These are phyloP conservation scores for Aspergillus quadricinctus DNA, from an alignment of 2,329 filamentous ascomycete species.

Conservation along the genomic window DNA sequence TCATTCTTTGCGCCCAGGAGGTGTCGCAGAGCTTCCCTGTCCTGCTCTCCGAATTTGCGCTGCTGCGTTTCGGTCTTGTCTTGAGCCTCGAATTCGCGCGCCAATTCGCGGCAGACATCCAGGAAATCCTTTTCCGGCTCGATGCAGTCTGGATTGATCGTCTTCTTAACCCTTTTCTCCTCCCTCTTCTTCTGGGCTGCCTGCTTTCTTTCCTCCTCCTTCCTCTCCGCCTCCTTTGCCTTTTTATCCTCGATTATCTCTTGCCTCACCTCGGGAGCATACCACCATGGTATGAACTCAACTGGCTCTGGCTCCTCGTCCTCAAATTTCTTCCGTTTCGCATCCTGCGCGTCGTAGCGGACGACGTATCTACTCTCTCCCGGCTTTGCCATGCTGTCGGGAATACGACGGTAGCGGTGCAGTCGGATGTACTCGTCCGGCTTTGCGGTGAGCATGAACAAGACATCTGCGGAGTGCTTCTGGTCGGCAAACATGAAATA, in stretches of 20 bases:
- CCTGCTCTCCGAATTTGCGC: neutral
- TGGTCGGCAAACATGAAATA: neutral
- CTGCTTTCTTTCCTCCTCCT: conserved; percentile 2
- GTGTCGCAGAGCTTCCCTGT: neutral
- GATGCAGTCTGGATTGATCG: neutral
- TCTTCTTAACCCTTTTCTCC: neutral
- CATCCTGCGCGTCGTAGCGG: neutral
- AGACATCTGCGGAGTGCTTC: conserved; percentile 1
- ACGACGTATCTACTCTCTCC: neutral
- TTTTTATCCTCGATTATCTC: neutral
- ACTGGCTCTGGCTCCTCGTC: neutral
- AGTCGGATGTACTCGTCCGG: conserved; percentile 12
- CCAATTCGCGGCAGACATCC: conserved; percentile 1
- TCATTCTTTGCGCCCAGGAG: neutral
- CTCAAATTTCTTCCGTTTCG: neutral
- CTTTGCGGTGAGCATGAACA: conserved; percentile 15
- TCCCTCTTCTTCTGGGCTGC: neutral
- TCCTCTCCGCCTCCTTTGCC: neutral
- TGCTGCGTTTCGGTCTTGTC: neutral
- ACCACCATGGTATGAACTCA: neutral
- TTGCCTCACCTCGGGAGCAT: neutral
- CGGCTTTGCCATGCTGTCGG: neutral
- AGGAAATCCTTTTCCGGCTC: conserved; percentile 12
- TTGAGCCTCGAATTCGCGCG: neutral
- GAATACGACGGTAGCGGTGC: conserved; percentile 2